phyloP scores from a whole-genome alignment of 768 basidiomycete genomes.

The Lactarius quietus region DNA sequence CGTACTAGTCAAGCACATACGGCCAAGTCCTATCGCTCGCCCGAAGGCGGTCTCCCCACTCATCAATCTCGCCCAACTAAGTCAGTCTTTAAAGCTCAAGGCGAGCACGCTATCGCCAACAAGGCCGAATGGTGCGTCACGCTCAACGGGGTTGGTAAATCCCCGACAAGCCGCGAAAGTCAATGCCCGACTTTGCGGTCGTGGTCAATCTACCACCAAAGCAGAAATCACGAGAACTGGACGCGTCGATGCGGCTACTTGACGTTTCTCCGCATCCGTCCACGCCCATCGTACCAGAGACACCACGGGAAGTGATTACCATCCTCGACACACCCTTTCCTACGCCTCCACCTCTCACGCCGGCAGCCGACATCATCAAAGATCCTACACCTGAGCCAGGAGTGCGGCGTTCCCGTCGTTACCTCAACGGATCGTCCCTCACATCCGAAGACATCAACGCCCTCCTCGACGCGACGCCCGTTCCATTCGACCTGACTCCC shows the following conservation, averaged over 20 bases:
- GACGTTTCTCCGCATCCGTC: neutral
- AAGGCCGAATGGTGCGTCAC: neutral
- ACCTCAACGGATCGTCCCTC: neutral
- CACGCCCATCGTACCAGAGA: neutral
- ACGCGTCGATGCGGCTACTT: neutral
- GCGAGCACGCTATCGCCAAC: neutral
- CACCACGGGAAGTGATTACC: neutral
- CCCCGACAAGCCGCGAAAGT: neutral
- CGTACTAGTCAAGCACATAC: constrained; percentile 12
- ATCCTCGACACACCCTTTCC: neutral
- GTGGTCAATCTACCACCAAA: constrained; percentile 14
- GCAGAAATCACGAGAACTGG: neutral
- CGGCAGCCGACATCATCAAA: neutral
- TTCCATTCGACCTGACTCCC: constrained; percentile 8
- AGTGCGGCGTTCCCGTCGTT: constrained; percentile 7
- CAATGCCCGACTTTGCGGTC: constrained; percentile 8
- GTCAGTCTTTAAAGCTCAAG: neutral
- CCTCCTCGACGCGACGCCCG: constrained; percentile 10
- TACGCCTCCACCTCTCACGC: neutral
- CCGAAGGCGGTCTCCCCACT: neutral
- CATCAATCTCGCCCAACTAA: neutral
- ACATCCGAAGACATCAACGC: constrained; percentile 2
- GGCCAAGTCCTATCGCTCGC: neutral
- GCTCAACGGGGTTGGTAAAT: neutral
- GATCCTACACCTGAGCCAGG: neutral